Base-by-base conservation (phyloP, 2,329 filamentous ascomycete genomes). In the Orbilia brochopaga region DNA sequence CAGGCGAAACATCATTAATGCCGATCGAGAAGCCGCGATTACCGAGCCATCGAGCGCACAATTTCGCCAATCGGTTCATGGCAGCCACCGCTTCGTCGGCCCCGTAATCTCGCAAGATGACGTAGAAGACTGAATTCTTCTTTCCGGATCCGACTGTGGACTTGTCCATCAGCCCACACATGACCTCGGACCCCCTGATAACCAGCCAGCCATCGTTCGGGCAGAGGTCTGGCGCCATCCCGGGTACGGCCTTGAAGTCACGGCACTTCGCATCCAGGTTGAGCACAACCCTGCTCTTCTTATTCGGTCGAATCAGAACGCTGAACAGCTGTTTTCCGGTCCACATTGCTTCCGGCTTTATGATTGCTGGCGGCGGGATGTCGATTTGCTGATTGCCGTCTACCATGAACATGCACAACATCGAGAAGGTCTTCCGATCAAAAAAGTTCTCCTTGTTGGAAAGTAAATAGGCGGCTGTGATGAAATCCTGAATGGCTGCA, bases 401-500 rank as follows among this genome's bases (percentile, higher is more conserved):
- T 77, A 97, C 88, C 94, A 99, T 99, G 80, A 92, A 94, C 79
- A 90, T 89, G 78, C 92, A 95, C 46, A 97, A 86, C 75, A 95
- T 92, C 1, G 90, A 88, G 77, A 99, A 99, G 0, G 90, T 88
- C 76, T 89, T 89, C 58, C 93, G 87, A 76, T 96, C 91, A 77
- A 90, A 96, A 80, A 99, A 97, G 64, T 88, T 86, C 78, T 97
- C 93, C 78, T 97, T 97, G 79, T 88, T 90, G 76, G 91, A 96
- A 24, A 97, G 83, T 2, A 97, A 82, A 78, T 92, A 99, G 0
- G 94, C 90, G 2, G 92, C 92, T 24, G 93, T 97, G 76, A 99
- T 97, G 81, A 99, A 99, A 83, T 99, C 94, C 78, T 99, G 94
- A 30, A 96, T 99, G n/a, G 94, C 93, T 17, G 92, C 92, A 81